Base-by-base conservation (phyloP, 2,329 filamentous ascomycete species). In the Bretziella fagacearum region DNA sequence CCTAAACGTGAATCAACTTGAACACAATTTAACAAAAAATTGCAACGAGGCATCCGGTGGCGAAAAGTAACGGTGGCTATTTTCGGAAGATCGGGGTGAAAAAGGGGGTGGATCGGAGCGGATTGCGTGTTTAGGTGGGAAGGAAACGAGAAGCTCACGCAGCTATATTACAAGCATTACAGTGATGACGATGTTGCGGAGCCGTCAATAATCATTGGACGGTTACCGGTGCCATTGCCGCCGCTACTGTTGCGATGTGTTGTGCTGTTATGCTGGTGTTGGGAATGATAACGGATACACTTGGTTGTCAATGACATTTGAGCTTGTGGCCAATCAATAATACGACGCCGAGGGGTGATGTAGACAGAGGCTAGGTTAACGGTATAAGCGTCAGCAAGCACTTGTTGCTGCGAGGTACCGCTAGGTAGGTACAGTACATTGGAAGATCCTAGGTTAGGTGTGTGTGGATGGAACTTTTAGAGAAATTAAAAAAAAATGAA, bases 21-120 rank as follows among this genome's bases (percentile, higher is more conserved):
- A 8, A 25, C 20, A 39, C n/a, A 39, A 39, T 39, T 18, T 11
- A 39, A 20, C 7, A 10, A 33, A 17, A 20, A 39, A 22, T 39
- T 8, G 17, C 35, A 39, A 22, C 6, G 41, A 44, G 41, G 41
- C 41, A 44, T 44, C 41, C 41, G 41, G 41, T 44, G 41, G 41
- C 41, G 18, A 44, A 15, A 23, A 32, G n/a, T 32, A 29, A 22
- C 15, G 27, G 26, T 32, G 41, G 26, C 26, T 44, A 32, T 44
- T n/a, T 32, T 44, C 41, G 27, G 41, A 20, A 32, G 41, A 32
- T 44, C 25, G 41, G 27, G 15, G 5, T 20, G 10, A 22, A 20
- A n/a, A 22, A 10, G 35, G 15, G 33, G 35, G 35, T 17, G 30
- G 41, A n/a, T 18, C 17, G 8, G 27, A 27, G 10, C 41, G 23